Percentiles rank a stretch among this genome's conserved stretches.
These are phyloP conservation scores for Macadamia tetraphylla DNA, from an alignment of 164 flowering plant genomes.

Conservation along the genomic window DNA sequence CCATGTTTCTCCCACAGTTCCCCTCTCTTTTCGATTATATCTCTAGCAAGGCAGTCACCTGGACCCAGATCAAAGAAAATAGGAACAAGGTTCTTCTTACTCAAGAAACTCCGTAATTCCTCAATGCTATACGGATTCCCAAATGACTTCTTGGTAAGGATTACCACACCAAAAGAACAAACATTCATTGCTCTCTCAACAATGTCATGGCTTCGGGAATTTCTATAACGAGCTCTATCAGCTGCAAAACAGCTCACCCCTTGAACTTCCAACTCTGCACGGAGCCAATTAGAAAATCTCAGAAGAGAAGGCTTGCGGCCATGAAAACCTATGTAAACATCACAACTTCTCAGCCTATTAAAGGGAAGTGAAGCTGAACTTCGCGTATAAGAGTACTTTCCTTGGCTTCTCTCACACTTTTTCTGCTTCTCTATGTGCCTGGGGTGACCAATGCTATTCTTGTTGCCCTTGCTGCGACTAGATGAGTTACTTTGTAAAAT, in stretches of 20 bases:
- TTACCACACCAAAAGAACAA: slow-evolving; percentile 70
- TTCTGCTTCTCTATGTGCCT: slow-evolving; percentile 35
- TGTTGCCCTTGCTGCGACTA: slow-evolving; percentile 27
- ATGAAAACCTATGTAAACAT: slow-evolving; percentile 82
- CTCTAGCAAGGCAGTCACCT: slow-evolving; percentile 77
- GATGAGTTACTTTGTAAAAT: slow-evolving; percentile 34
- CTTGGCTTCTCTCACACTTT: slow-evolving; percentile 34
- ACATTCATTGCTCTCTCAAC: slow-evolving; percentile 80
- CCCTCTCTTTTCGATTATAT: slow-evolving; percentile 82
- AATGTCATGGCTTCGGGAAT: slow-evolving; percentile 55
- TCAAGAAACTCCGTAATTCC: slow-evolving; percentile 68
- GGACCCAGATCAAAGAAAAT: slow-evolving; percentile 80
- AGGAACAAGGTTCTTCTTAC: slow-evolving; percentile 81
- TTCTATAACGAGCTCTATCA: slow-evolving; percentile 73
- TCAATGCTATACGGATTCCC: slow-evolving; percentile 80
- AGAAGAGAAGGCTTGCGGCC: slow-evolving; percentile 72
- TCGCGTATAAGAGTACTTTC: slow-evolving; percentile 31
- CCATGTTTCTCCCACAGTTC: slow-evolving; percentile 89
- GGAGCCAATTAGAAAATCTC: slow-evolving; percentile 82
- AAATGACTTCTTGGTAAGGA: slow-evolving; percentile 76
- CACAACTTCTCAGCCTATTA: slow-evolving; percentile 65
- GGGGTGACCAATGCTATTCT: slow-evolving; percentile 26
- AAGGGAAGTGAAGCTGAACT: slow-evolving; percentile 41
- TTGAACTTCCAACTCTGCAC: slow-evolving; percentile 81
- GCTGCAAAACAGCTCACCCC: slow-evolving; percentile 82